phyloP scores from a whole-genome alignment of 495 filamentous ascomycete species.

The Ascodesmis nigricans region DNA sequence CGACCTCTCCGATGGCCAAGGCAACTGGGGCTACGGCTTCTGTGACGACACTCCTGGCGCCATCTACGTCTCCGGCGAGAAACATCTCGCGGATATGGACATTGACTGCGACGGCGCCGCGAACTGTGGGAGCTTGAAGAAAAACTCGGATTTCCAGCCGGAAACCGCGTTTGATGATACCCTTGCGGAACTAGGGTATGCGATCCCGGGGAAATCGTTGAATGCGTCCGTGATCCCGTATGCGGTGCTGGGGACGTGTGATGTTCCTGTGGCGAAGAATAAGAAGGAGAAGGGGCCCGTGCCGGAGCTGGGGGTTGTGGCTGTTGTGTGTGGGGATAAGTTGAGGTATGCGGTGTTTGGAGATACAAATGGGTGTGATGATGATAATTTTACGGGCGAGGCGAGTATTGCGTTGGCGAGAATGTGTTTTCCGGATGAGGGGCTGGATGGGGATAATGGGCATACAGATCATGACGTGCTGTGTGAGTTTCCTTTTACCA shows the following conservation, averaged over 20 bases:
- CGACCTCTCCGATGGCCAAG: slow-evolving; percentile 3
- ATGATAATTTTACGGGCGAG: slow-evolving; percentile 30
- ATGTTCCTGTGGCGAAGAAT: neutral
- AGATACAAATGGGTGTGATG: slow-evolving; percentile 32
- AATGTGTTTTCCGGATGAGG: slow-evolving; percentile 28
- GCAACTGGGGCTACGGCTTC: neutral
- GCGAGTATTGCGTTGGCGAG: slow-evolving; percentile 34
- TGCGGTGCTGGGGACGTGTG: slow-evolving; percentile 2
- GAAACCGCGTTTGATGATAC: neutral
- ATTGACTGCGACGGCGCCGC: slow-evolving; percentile 29
- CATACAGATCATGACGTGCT: slow-evolving; percentile 31
- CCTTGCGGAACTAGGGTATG: too few species aligned
- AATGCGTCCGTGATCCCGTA: neutral
- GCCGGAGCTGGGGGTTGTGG: slow-evolving; percentile 38
- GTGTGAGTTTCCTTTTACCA: slow-evolving; percentile 18
- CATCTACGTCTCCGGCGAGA: neutral
- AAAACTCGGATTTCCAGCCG: neutral
- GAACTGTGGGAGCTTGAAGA: neutral
- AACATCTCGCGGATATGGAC: slow-evolving; percentile 30
- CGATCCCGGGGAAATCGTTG: too few species aligned
- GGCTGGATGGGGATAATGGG: slow-evolving; percentile 29
- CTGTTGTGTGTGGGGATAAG: slow-evolving; percentile 37
- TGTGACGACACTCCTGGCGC: slow-evolving; percentile 2
- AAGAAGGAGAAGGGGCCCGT: too few species aligned
- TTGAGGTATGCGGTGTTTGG: slow-evolving; percentile 44